Conservation (phyloP, 352 stramenopile species). For the Phytophthora fragariaefolia region DNA sequence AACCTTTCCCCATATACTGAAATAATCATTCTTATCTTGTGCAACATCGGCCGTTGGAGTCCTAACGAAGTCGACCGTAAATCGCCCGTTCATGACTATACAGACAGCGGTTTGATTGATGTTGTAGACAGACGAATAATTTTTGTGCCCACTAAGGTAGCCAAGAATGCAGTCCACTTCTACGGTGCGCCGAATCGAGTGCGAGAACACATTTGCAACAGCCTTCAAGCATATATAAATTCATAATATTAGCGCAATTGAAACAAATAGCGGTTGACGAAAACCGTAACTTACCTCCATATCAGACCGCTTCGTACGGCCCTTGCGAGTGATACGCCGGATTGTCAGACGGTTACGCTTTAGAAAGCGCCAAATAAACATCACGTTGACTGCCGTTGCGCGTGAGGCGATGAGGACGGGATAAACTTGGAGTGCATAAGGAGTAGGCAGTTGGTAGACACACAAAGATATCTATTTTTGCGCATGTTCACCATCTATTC, state of each 20-base stretch:
- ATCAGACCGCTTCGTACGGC: too few relatives aligned
- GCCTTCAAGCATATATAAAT: background rate
- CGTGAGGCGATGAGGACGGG: too few relatives aligned
- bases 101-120: slow-evolving; percentile 14
- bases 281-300: too few relatives aligned
- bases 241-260: slow-evolving; percentile 19
- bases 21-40: slow-evolving; percentile 7
- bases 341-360: too few relatives aligned
- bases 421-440: too few relatives aligned
- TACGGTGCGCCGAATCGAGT: slow-evolving; percentile 1
- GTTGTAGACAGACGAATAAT: background rate
- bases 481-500: too few relatives aligned
- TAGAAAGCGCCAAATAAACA: too few relatives aligned
- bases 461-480: too few relatives aligned
- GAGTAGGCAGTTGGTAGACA: too few relatives aligned
- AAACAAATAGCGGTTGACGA: slow-evolving; percentile 46
- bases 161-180: slow-evolving; percentile 5
- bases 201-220: slow-evolving; percentile 6
- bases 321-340: too few relatives aligned
- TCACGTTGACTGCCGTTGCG: too few relatives aligned
- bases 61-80: slow-evolving; percentile 5
- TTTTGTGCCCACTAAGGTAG: background rate
- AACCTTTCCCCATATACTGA: background rate
- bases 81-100: slow-evolving; percentile 2
- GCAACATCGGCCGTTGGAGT: background rate